Conservation (phyloP, 306 rosid genomes). For the Cucumis melo region DNA sequence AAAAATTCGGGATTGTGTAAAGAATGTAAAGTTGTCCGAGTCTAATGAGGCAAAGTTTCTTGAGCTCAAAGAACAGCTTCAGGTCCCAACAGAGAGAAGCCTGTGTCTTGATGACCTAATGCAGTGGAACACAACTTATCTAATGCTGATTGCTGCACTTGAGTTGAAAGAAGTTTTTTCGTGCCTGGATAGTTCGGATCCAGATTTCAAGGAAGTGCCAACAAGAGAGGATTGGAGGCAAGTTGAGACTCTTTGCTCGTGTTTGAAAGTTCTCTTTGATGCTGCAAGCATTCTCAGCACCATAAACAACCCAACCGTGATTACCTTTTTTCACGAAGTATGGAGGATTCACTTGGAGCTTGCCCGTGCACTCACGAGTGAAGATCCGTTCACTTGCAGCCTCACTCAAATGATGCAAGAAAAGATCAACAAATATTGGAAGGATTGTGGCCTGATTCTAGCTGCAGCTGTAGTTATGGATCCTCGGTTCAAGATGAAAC, state of each 20-base stretch:
- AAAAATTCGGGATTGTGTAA: conserved; percentile 65
- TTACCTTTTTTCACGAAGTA: conserved; percentile 76
- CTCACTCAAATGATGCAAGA: conserved; percentile 46
- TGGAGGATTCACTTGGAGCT: conserved; percentile 82
- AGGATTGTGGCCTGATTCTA: conserved; percentile 57
- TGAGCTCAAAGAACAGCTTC: conserved; percentile 70
- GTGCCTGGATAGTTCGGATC: conserved; percentile 72
- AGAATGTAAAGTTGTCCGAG: conserved; percentile 78
- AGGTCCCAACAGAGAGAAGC: conserved; percentile 72
- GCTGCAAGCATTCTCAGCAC: conserved; percentile 53
- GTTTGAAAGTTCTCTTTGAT: conserved; percentile 57
- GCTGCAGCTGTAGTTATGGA: conserved; percentile 89
- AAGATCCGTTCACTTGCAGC: conserved; percentile 44
- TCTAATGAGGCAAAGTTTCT: conserved; percentile 64
- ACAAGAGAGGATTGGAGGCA: conserved; percentile 74
- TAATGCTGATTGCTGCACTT: conserved; percentile 68
- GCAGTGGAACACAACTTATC: conserved; percentile 75
- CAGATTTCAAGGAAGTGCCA: conserved; percentile 73
- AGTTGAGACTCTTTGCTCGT: conserved; percentile 59
- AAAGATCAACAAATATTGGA: conserved; percentile 64
- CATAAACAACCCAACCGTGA: conserved; percentile 42
- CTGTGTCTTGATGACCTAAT: conserved; percentile 65
- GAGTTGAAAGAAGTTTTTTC: conserved; percentile 79
- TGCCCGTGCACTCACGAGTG: conserved; percentile 33
- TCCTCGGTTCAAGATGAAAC: conserved; percentile 94